A percentile compares a stretch with the other conserved stretches of the same genome.
Conservation (phyloP, 768 basidiomycete genomes). For the Antrodiella citrinella region DNA sequence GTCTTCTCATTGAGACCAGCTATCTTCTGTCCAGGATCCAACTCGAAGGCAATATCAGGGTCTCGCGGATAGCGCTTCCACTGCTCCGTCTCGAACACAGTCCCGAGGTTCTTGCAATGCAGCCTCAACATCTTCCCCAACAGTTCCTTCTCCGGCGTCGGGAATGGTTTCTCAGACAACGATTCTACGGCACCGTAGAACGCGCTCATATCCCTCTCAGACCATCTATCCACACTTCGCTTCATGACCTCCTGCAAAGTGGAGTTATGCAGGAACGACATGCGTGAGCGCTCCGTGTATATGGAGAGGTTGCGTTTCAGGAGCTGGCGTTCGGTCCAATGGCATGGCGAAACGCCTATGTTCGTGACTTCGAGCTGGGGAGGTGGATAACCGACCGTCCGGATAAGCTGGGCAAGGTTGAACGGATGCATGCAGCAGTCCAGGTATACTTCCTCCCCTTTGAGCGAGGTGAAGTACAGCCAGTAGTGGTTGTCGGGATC, state of each 20-base stretch:
- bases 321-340: not conserved
- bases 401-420: constrained; percentile 2
- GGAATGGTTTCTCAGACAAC: too few relatives aligned
- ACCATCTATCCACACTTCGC: too few relatives aligned
- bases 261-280: constrained; percentile 1
- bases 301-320: not conserved
- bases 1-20: not conserved
- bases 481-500: constrained; percentile 41
- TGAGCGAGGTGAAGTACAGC: constrained; percentile 38
- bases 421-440: constrained; percentile 4
- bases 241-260: not conserved
- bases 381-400: not conserved
- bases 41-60: not conserved
- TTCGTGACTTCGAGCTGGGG: not conserved
- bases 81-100: not conserved
- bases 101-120: not conserved
- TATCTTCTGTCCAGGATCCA: constrained; percentile 1
- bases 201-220: too few relatives aligned
- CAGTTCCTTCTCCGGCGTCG: not conserved
- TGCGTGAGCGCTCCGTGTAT: not conserved
- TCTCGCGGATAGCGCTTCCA: constrained; percentile 1
- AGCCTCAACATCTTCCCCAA: not conserved
- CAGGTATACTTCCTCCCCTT: constrained; percentile 22
- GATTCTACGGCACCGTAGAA: too few relatives aligned
- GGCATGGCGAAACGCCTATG: not conserved